Evolutionary conservation across 2,329 filamentous ascomycete genomes (phyloP).

Genomic region (Fusarium siculi): DNA sequence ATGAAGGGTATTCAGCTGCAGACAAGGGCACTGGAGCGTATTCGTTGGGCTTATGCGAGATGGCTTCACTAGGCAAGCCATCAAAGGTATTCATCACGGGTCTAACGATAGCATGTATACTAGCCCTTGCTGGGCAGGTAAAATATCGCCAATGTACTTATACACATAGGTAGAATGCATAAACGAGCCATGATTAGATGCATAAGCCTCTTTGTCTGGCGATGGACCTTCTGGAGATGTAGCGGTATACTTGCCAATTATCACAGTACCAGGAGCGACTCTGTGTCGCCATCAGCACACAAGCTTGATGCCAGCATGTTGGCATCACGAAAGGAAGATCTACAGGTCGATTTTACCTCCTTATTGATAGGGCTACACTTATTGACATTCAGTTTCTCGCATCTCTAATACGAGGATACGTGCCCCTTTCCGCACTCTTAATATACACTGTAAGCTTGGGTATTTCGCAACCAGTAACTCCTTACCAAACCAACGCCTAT

Average conservation of each 20-base stretch:
- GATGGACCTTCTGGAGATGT: too few relatives aligned
- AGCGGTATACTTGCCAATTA: neutral
- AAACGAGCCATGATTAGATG: constrained; percentile 21
- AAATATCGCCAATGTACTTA: constrained; percentile 19
- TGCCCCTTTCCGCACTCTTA: neutral
- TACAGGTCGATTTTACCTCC: neutral
- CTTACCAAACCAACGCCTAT: neutral
- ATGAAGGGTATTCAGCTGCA: constrained; percentile 83
- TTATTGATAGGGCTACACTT: neutral
- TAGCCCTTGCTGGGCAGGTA: constrained; percentile 17
- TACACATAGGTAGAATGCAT: constrained; percentile 33
- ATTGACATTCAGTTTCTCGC: neutral
- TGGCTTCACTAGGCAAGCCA: constrained; percentile 60
- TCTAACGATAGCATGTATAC: constrained; percentile 22
- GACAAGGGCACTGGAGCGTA: constrained; percentile 80
- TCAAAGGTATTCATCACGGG: neutral
- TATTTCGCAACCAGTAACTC: constrained; percentile 4
- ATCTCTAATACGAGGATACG: neutral
- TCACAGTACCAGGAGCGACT: neutral
- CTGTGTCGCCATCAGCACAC: neutral
- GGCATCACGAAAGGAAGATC: neutral
- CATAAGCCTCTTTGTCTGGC: neutral
- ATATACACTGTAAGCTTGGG: neutral
- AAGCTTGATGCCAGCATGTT: neutral
- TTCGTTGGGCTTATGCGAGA: constrained; percentile 89